These are phyloP conservation scores for Dipodascopsis uninucleata DNA, from an alignment of 805 yeast species.

Conservation along the genomic window DNA sequence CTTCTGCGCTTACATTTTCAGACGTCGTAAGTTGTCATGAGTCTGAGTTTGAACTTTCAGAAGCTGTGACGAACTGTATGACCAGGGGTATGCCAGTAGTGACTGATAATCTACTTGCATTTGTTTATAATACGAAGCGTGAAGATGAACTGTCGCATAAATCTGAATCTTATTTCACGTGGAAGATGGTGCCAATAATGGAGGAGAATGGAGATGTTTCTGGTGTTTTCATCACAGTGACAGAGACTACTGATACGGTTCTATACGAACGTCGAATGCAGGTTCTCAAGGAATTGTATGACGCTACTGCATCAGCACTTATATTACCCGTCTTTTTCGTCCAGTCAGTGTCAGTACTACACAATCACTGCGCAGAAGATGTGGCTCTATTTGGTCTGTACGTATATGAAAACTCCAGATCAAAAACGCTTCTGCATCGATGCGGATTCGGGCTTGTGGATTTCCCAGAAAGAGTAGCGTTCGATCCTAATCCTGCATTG, in stretches of 20 bases:
- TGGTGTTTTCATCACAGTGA: conserved; percentile 28
- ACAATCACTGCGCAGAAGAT: conserved; percentile 21
- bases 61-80: conserved; percentile 17
- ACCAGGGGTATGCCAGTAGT: conserved; percentile 10
- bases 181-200: conserved; percentile 22
- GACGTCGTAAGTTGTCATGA: conserved; percentile 19
- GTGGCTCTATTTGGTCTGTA: conserved; percentile 24
- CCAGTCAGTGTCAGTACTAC: conserved; percentile 19
- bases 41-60: conserved; percentile 14
- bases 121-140: conserved; percentile 2
- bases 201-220: conserved; percentile 33
- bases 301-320: conserved; percentile 21
- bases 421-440: conserved; percentile 11
- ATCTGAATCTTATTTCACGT: conserved; percentile 19
- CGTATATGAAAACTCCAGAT: conserved; percentile 7
- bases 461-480: conserved; percentile 9
- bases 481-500: conserved; percentile 13
- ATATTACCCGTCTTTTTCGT: conserved; percentile 11
- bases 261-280: conserved; percentile 24
- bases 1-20: conserved; percentile 16
- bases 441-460: conserved; percentile 21
- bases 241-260: conserved; percentile 33
- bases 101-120: conserved; percentile 12
- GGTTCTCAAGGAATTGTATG: conserved; percentile 20
- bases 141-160: conserved; percentile 1